Conservation (phyloP, 306 rosid species). For the Cicer arietinum region DNA sequence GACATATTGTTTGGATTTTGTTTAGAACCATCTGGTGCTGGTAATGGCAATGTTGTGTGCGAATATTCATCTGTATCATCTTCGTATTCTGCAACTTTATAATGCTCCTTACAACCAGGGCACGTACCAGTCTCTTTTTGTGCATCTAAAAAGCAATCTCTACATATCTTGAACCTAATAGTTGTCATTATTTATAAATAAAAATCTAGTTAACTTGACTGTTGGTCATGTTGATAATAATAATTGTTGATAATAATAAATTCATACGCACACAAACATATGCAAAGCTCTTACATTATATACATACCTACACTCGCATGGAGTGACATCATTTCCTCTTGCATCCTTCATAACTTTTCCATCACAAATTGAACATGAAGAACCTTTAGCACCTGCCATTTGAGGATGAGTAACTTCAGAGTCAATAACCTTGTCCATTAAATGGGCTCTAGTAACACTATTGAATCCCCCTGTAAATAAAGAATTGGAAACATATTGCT, state of each 20-base stretch:
- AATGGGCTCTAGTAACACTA: constrained; percentile 82
- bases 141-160: constrained; percentile 87
- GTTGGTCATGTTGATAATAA: too few species aligned
- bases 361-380: constrained; percentile 77
- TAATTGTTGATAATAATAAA: neutral
- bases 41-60: constrained; percentile 54
- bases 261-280: neutral
- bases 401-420: constrained; percentile 88
- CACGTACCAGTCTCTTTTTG: constrained; percentile 68
- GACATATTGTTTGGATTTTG: constrained; percentile 68
- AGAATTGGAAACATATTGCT: constrained; percentile 83
- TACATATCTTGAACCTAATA: constrained; percentile 80
- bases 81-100: constrained; percentile 62
- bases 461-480: constrained; percentile 88
- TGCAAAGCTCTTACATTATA: neutral
- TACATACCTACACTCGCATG: constrained; percentile 88
- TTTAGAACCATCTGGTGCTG: constrained; percentile 65
- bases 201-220: neutral
- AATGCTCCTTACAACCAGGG: constrained; percentile 92
- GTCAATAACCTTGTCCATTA: constrained; percentile 93
- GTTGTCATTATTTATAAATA: neutral
- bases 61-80: constrained; percentile 56
- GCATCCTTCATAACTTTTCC: constrained; percentile 91
- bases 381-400: constrained; percentile 94
- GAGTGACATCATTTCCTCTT: constrained; percentile 74